A percentile compares a stretch with the other conserved stretches of the same genome.
phyloP scores from a whole-genome alignment of 345 rosid genomes.

The Sapria himalayana region DNA sequence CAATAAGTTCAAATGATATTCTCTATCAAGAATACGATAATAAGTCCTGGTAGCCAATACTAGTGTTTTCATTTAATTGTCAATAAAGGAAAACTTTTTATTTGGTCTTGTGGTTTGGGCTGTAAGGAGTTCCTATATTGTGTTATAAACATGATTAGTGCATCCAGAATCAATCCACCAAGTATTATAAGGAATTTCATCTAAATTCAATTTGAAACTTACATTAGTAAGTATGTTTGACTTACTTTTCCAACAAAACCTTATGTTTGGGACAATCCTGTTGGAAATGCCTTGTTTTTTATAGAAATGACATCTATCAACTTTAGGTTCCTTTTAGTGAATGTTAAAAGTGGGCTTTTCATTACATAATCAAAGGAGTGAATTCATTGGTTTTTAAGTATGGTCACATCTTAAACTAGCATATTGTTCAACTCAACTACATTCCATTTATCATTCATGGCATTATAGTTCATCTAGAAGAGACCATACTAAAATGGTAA shows the following conservation, averaged over 20 bases:
- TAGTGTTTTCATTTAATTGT: background rate
- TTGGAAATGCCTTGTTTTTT: background rate
- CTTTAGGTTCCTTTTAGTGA: background rate
- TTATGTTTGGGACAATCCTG: background rate
- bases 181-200: constrained; percentile 2
- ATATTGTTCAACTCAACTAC: too few species aligned
- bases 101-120: constrained; percentile 1
- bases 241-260: background rate
- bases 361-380: too few species aligned
- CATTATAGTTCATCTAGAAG: too few species aligned
- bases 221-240: background rate
- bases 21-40: too few species aligned
- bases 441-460: too few species aligned
- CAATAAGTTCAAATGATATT: too few species aligned
- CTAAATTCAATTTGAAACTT: constrained; percentile 4
- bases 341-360: background rate
- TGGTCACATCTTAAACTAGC: too few species aligned
- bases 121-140: constrained; percentile 4
- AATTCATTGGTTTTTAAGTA: too few species aligned
- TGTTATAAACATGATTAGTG: constrained; percentile 2
- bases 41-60: background rate
- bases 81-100: background rate
- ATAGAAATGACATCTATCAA: background rate
- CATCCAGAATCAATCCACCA: constrained; percentile 7
- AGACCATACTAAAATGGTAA: too few species aligned